Conservation (phyloP, 345 rosid genomes). For the Hypericum androsaemum region DNA sequence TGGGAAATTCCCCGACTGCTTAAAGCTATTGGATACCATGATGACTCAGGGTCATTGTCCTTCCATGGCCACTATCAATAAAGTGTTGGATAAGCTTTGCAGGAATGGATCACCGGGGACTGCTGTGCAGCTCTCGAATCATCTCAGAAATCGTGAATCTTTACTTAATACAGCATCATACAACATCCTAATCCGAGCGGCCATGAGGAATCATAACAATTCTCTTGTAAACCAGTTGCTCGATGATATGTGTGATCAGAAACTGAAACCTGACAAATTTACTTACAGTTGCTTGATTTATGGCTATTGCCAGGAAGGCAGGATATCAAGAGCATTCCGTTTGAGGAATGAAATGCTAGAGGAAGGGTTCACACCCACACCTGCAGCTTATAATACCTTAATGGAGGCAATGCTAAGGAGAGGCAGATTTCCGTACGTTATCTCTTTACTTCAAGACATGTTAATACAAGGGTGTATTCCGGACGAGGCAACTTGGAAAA, state of each 20-base stretch:
- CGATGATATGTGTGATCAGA: conserved; percentile 15
- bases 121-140: conserved; percentile 12
- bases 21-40: conserved; percentile 20
- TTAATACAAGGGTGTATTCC: conserved; percentile 16
- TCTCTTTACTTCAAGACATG: conserved; percentile 15
- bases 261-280: conserved; percentile 14
- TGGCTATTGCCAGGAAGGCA: conserved; percentile 18
- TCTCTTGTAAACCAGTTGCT: conserved; percentile 13
- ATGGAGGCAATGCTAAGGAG: conserved; percentile 17
- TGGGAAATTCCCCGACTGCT: conserved; percentile 18
- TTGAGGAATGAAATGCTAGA: conserved; percentile 17
- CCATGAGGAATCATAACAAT: not conserved
- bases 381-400: conserved; percentile 18
- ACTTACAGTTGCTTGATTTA: conserved; percentile 16
- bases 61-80: conserved; percentile 16
- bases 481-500: conserved; percentile 9
- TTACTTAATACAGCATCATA: not conserved
- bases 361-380: conserved; percentile 16
- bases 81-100: conserved; percentile 27
- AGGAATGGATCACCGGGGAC: conserved; percentile 18
- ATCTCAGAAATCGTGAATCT: conserved; percentile 3
- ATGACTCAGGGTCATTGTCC: conserved; percentile 18
- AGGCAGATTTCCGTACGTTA: conserved; percentile 11
- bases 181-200: not conserved
- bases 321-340: conserved; percentile 15